Evolutionary conservation across 345 rosid genomes (phyloP).

Genomic region (Bruguiera parviflora): DNA sequence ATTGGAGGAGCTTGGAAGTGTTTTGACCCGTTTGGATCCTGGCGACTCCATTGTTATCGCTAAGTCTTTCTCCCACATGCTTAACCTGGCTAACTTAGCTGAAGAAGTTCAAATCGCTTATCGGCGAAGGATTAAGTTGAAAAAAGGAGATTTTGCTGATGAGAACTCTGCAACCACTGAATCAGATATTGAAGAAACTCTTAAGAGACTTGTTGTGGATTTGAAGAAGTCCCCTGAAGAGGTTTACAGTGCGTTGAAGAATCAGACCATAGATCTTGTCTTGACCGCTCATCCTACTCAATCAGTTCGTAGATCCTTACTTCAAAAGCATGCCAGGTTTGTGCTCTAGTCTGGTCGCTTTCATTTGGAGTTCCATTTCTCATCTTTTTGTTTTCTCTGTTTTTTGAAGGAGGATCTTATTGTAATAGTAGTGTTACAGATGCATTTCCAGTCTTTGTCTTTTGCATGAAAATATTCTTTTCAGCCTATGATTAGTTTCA

Average conservation of each 20-base stretch:
- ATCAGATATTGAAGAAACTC: constrained; percentile 93
- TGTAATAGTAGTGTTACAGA: not conserved
- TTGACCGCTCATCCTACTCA: constrained; percentile 99
- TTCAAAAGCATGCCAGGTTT: constrained; percentile 73
- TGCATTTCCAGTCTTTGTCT: not conserved
- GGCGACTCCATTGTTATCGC: constrained; percentile 88
- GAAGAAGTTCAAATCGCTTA: constrained; percentile 97
- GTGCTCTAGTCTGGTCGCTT: constrained; percentile 5
- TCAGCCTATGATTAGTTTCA: not conserved
- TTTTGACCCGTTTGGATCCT: constrained; percentile 75
- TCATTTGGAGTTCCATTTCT: not conserved
- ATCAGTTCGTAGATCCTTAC: constrained; percentile 84
- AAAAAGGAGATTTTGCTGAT: constrained; percentile 84
- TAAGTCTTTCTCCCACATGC: constrained; percentile 93
- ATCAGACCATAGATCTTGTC: constrained; percentile 96
- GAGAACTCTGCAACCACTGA: constrained; percentile 91
- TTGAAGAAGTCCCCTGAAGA: constrained; percentile 90
- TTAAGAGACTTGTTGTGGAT: constrained; percentile 78
- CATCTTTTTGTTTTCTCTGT: constrained; percentile 4
- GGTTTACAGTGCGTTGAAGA: constrained; percentile 88
- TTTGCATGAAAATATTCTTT: not conserved
- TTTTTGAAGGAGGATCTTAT: not conserved
- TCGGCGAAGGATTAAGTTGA: constrained; percentile 75
- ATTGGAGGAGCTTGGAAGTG: constrained; percentile 78
- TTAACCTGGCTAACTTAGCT: constrained; percentile 92